Percentiles rank a stretch among this genome's conserved stretches.
Evolutionary conservation across 495 filamentous ascomycete species (phyloP).

Genomic region (Neurospora hispaniola): DNA sequence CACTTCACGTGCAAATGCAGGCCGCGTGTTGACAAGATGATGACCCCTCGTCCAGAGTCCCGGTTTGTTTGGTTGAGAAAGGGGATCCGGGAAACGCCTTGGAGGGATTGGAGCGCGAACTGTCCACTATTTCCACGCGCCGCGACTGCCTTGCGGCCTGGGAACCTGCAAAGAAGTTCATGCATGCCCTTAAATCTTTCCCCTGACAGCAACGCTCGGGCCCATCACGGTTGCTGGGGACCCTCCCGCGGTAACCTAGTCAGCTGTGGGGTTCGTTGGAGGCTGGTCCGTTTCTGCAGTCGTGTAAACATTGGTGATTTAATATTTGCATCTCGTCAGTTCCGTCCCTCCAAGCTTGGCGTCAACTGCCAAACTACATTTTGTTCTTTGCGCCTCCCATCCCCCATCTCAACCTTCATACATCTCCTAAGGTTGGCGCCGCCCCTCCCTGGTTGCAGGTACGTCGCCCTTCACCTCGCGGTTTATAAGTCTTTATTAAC

Average conservation of each 20-base stretch:
- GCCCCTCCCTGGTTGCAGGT: neutral
- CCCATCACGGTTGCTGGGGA: neutral
- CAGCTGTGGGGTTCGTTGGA: neutral
- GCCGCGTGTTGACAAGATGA: neutral
- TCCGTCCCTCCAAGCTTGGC: neutral
- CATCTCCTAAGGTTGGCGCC: neutral
- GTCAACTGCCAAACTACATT: neutral
- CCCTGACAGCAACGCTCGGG: neutral
- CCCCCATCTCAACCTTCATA: neutral
- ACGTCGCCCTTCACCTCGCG: neutral
- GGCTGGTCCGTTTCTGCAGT: neutral
- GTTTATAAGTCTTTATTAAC: slow-evolving; percentile 14
- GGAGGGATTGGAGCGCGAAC: neutral
- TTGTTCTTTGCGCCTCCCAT: neutral
- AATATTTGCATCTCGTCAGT: neutral
- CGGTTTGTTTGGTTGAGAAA: neutral
- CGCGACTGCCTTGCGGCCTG: neutral
- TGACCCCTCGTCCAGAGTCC: neutral
- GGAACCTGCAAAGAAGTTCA: neutral
- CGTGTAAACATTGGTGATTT: neutral
- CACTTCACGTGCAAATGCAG: neutral
- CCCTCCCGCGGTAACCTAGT: neutral
- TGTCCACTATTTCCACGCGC: neutral
- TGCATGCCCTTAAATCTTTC: neutral
- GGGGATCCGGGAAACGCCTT: neutral